Conservation (phyloP, 2,329 filamentous ascomycete species). For the Phialophora verrucosa region DNA sequence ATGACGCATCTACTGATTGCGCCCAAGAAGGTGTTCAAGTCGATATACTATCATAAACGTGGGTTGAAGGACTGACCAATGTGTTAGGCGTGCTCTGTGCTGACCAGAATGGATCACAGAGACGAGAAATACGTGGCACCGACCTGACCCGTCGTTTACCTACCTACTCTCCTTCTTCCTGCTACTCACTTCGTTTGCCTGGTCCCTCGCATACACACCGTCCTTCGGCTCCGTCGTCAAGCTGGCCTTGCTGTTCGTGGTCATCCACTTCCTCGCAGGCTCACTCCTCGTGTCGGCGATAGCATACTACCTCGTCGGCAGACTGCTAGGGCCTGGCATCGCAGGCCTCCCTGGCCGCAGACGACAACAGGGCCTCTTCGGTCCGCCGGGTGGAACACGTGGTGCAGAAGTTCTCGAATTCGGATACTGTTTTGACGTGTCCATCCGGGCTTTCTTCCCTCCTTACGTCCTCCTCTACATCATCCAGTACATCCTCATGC, state of each 20-base stretch:
- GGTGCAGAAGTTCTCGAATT: slow-evolving; percentile 67
- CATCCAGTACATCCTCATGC: slow-evolving; percentile 70
- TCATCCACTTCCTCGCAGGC: slow-evolving; percentile 66
- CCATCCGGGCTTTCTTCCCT: slow-evolving; percentile 70
- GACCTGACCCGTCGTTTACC: slow-evolving; percentile 71
- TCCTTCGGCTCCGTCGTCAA: slow-evolving; percentile 55
- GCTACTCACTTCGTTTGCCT: slow-evolving; percentile 59
- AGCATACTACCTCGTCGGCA: slow-evolving; percentile 69
- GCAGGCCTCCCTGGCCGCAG: slow-evolving; percentile 54
- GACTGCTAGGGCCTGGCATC: slow-evolving; percentile 63
- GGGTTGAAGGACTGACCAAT: slow-evolving; percentile 40
- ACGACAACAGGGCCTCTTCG: slow-evolving; percentile 62
- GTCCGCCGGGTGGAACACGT: slow-evolving; percentile 53
- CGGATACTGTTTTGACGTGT: slow-evolving; percentile 74
- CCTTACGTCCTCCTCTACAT: slow-evolving; percentile 71
- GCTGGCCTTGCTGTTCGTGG: slow-evolving; percentile 56
- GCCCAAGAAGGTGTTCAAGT: slow-evolving; percentile 73
- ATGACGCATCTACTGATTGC: slow-evolving; percentile 72
- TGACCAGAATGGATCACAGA: slow-evolving; percentile 49
- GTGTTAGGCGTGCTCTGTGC: slow-evolving; percentile 21
- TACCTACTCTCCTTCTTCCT: slow-evolving; percentile 73
- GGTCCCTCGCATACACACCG: slow-evolving; percentile 63
- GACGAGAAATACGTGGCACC: slow-evolving; percentile 73
- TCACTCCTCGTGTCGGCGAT: slow-evolving; percentile 65
- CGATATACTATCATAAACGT: slow-evolving; percentile 70